phyloP scores from a whole-genome alignment of 768 basidiomycete genomes.

The Vishniacozyma victoriae region DNA sequence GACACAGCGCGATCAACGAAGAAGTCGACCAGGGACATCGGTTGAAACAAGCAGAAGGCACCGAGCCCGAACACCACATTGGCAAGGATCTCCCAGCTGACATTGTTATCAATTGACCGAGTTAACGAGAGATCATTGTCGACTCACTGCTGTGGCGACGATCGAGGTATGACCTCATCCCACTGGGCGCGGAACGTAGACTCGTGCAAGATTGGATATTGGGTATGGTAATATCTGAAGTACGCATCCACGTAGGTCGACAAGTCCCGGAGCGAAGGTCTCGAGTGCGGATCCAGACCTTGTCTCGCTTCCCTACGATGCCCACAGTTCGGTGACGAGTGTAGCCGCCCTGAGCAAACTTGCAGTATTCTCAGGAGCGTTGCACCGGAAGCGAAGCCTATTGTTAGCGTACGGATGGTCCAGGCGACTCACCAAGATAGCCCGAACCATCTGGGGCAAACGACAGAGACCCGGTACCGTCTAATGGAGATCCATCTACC shows the following conservation, averaged over 20 bases:
- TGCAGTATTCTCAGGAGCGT: conserved; percentile 13
- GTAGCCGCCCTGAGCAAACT: conserved; percentile 10
- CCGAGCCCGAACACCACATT: conserved; percentile 9
- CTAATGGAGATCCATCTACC: background rate
- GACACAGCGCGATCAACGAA: conserved; percentile 8
- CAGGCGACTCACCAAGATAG: conserved; percentile 12
- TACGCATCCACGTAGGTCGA: conserved; percentile 5
- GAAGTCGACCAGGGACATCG: conserved; percentile 7
- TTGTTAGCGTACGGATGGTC: background rate
- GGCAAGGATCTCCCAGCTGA: conserved; percentile 9
- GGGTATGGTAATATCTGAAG: conserved; percentile 12
- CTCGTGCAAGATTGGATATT: conserved; percentile 16
- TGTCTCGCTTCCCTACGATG: background rate
- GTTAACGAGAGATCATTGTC: background rate
- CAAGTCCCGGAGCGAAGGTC: conserved; percentile 2
- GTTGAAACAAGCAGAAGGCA: conserved; percentile 9
- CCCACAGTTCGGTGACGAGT: background rate
- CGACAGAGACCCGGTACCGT: conserved; percentile 13
- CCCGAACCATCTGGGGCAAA: conserved; percentile 15
- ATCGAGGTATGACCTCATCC: conserved; percentile 7
- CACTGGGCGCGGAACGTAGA: conserved; percentile 17
- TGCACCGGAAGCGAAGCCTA: conserved; percentile 19
- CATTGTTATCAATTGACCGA: background rate
- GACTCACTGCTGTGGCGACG: conserved; percentile 7
- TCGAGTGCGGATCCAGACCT: background rate